These are phyloP conservation scores for Pythium phragmitis DNA, from an alignment of 352 stramenopile genomes.

Conservation along the genomic window DNA sequence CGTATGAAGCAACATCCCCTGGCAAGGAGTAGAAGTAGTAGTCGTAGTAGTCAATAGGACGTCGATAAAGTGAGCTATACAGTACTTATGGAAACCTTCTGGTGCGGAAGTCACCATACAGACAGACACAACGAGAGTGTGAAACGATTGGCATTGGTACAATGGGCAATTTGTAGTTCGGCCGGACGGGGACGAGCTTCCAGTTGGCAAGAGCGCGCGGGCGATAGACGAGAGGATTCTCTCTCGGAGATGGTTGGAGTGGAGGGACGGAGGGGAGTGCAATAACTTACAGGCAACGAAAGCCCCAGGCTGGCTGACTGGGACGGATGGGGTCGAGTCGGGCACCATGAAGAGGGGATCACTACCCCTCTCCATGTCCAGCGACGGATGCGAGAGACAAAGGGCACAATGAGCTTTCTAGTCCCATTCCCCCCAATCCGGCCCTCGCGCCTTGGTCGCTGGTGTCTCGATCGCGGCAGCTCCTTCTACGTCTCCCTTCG, in stretches of 20 bases:
- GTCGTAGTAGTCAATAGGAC: no score
- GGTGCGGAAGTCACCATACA: no score
- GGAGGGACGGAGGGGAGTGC: background rate
- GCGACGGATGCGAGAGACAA: background rate
- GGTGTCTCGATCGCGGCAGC: background rate
- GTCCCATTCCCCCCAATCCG: slow-evolving; percentile 14
- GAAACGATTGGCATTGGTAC: background rate
- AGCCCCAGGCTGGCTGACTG: background rate
- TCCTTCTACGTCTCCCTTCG: background rate
- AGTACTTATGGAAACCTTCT: no score
- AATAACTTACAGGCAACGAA: slow-evolving; percentile 19
- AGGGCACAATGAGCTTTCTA: background rate
- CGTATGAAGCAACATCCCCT: no score
- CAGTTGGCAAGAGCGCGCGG: slow-evolving; percentile 13
- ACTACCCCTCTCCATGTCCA: background rate
- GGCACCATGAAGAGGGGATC: background rate
- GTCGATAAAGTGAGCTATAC: no score
- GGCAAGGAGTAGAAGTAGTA: no score
- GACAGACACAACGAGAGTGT: no score
- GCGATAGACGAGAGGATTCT: background rate
- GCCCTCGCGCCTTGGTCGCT: slow-evolving; percentile 2
- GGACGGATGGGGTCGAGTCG: background rate
- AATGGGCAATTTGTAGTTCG: background rate
- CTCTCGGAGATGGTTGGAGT: background rate
- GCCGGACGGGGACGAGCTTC: slow-evolving; percentile 14